Percentiles rank a stretch among this genome's conserved stretches.
These are phyloP conservation scores for Cryptococcus sp. DNA, from an alignment of 1,284 basidiomycete genomes.

Conservation along the genomic window DNA sequence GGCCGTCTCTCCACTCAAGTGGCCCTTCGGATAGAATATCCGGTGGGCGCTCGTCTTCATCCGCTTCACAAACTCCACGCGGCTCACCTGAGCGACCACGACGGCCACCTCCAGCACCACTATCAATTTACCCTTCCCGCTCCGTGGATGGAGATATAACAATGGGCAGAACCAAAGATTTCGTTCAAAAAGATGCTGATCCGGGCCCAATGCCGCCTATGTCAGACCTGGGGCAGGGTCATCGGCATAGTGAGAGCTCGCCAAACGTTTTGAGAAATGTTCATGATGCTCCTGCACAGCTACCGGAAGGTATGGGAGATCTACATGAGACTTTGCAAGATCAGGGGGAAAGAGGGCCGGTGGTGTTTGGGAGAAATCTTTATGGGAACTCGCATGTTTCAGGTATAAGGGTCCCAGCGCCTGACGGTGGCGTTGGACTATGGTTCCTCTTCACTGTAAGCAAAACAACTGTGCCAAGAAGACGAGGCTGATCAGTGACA, in stretches of 20 bases:
- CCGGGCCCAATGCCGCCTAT: background rate
- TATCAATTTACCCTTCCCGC: background rate
- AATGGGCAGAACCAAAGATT: background rate
- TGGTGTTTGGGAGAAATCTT: constrained; percentile 20
- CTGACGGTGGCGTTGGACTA: constrained; percentile 31
- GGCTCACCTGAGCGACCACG: background rate
- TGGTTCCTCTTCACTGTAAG: constrained; percentile 46
- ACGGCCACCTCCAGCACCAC: background rate
- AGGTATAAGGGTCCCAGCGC: constrained; percentile 29
- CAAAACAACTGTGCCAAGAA: background rate
- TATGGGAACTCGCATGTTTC: constrained; percentile 38
- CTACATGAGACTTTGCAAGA: background rate
- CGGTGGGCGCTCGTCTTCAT: background rate
- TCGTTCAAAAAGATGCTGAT: background rate
- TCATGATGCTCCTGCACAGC: background rate
- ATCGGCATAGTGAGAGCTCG: background rate
- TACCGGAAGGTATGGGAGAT: background rate
- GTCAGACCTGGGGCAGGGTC: no score
- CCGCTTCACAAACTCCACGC: background rate
- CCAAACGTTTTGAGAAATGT: background rate
- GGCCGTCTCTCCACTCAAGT: background rate
- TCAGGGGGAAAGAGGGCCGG: background rate
- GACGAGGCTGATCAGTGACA: constrained; percentile 7
- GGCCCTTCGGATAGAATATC: no score
- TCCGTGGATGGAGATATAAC: constrained; percentile 1